These are phyloP conservation scores for Scytalidium lignicola DNA, from an alignment of 2,329 filamentous ascomycete genomes.

Conservation along the genomic window DNA sequence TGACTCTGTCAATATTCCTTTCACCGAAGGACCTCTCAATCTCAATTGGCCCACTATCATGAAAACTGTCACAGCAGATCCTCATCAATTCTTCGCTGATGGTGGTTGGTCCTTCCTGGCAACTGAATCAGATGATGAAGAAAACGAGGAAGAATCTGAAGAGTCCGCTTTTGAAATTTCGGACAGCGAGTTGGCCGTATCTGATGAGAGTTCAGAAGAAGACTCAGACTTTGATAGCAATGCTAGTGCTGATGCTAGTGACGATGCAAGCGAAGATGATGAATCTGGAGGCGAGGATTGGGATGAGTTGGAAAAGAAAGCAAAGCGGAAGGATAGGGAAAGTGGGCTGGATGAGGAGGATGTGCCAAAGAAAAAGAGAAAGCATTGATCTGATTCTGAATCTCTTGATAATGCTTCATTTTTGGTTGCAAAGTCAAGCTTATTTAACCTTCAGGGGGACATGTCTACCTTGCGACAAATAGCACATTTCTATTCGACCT, in stretches of 20 bases:
- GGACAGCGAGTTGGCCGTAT: conserved; percentile 69
- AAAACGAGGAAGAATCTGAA: conserved; percentile 71
- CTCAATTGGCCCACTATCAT: conserved; percentile 99
- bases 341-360: conserved; percentile 66
- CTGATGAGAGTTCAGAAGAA: conserved; percentile 77
- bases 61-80: conserved; percentile 94
- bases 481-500: neutral
- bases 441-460: neutral
- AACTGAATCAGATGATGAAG: conserved; percentile 82
- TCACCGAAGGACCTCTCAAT: conserved; percentile 90
- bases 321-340: conserved; percentile 74
- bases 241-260: conserved; percentile 74
- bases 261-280: conserved; percentile 66
- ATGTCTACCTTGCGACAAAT: neutral
- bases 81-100: conserved; percentile 90
- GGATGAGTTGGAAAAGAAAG: conserved; percentile 92
- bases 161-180: conserved; percentile 90
- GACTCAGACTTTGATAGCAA: conserved; percentile 94
- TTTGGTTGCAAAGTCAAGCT: neutral
- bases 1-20: conserved; percentile 91
- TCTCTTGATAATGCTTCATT: neutral
- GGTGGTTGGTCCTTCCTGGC: conserved; percentile 93
- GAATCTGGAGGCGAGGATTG: conserved; percentile 83
- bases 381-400: conserved; percentile 29
- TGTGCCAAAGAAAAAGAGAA: conserved; percentile 62